These are phyloP conservation scores for Artemisia argyi DNA, from an alignment of 129 eudicot genomes.

Conservation along the genomic window DNA sequence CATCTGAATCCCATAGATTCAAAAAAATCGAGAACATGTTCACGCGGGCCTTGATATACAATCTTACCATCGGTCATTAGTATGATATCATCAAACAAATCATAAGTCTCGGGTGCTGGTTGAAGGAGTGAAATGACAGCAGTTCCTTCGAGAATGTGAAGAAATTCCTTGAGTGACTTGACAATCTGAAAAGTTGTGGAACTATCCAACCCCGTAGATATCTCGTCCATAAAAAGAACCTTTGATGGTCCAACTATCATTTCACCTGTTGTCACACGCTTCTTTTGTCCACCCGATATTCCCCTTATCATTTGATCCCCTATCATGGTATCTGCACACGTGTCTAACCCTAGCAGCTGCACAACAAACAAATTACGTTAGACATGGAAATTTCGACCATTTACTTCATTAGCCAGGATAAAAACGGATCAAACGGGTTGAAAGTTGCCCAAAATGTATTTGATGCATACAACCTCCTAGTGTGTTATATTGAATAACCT, in stretches of 20 bases:
- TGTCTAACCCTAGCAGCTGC: slow-evolving; percentile 6
- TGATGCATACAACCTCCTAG: too few relatives aligned
- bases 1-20: slow-evolving; percentile 68
- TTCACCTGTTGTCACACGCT: slow-evolving; percentile 11
- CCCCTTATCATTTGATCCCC: slow-evolving; percentile 15
- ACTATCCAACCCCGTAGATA: slow-evolving; percentile 14
- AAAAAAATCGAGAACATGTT: slow-evolving; percentile 63
- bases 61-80: slow-evolving; percentile 73
- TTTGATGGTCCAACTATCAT: slow-evolving; percentile 14
- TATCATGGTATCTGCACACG: slow-evolving; percentile 9
- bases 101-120: slow-evolving; percentile 78
- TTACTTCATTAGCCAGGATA: too few relatives aligned
- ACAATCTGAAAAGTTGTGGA: slow-evolving; percentile 8
- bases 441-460: too few relatives aligned
- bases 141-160: slow-evolving; percentile 10
- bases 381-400: too few relatives aligned
- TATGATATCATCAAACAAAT: slow-evolving; percentile 71
- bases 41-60: slow-evolving; percentile 80
- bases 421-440: too few relatives aligned
- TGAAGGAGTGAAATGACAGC: slow-evolving; percentile 59
- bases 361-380: neutral
- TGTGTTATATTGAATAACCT: too few relatives aligned
- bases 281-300: slow-evolving; percentile 15
- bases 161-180: neutral
- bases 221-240: slow-evolving; percentile 13